Evolutionary conservation across 106 monocot species (phyloP), one percentile per base, ranked within the genome.

Genomic region (Triglochin maritima): DNA sequence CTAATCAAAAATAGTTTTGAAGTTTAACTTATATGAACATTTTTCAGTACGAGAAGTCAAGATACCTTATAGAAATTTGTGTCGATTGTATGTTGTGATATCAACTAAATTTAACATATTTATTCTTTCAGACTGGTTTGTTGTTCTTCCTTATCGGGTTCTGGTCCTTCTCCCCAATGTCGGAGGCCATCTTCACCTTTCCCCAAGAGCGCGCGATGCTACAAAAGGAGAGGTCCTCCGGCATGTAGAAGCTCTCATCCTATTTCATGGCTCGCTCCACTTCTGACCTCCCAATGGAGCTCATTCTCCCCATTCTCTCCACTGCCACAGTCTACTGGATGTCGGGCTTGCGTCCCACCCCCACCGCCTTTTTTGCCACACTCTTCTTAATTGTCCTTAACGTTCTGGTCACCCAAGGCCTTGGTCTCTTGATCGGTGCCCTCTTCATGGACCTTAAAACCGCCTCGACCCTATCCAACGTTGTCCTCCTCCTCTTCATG

Each of bases 211-310:
- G 83, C 4, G 10, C 47, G 52, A 78, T 83, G 78, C 66, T 87
- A 13, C 60, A 59, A 3, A 87, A 87, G 69, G 87, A 87, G 74
- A 49, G 87, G 6, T 61, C 75, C 7, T 87, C 87, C 13, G 74
- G 87, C 14, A 87, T 83, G 87, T 87, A 87, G 69, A 62, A 80
- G 6, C 78, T 87, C 6, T 87, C 87, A 15, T 75, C 87, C 46
- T 87, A 87, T 78, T 87, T 83, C 78, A 44, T 70, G 52, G 80
- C 87, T 10, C 14, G 75, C 4, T 57, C 61, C 2, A 68, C 63
- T 3, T 72, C 72, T 0, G 87, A 87, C 61, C 75, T 87, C 55
- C 87, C 87, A 43, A 83, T 87, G 83, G 75, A 83, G 65, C 78
- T 87, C 50, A 44, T 73, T 65, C 74, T 87, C 47, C 87, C 87